A percentile compares a stretch with the other conserved stretches of the same genome.
These are phyloP conservation scores for Exophiala sp. DNA, from an alignment of 2,329 filamentous ascomycete species.

Conservation along the genomic window DNA sequence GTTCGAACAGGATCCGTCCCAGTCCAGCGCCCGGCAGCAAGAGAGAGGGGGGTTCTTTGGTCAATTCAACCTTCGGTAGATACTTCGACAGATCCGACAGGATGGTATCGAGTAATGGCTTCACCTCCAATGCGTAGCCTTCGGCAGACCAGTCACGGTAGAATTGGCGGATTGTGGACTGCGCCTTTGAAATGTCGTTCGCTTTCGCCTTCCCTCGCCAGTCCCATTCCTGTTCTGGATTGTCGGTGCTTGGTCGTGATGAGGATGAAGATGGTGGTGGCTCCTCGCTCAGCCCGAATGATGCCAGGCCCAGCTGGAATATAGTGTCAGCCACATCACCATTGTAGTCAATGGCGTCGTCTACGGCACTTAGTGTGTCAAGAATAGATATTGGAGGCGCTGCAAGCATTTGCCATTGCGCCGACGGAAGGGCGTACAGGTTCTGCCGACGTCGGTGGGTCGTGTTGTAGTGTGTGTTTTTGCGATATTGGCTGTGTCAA, in stretches of 20 bases:
- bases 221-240: slow-evolving; percentile 48
- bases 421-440: slow-evolving; percentile 82
- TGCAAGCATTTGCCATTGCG: slow-evolving; percentile 77
- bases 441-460: slow-evolving; percentile 86
- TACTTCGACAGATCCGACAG: slow-evolving; percentile 56
- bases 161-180: slow-evolving; percentile 86
- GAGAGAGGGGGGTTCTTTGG: slow-evolving; percentile 50
- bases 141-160: slow-evolving; percentile 90
- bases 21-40: slow-evolving; percentile 87
- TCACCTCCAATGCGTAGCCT: slow-evolving; percentile 61
- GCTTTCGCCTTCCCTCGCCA: slow-evolving; percentile 68
- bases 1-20: slow-evolving; percentile 80
- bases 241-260: slow-evolving; percentile 10
- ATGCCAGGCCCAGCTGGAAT: slow-evolving; percentile 56
- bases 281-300: slow-evolving; percentile 51
- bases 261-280: slow-evolving; percentile 29
- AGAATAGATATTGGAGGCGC: slow-evolving; percentile 76
- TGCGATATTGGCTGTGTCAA: slow-evolving; percentile 67
- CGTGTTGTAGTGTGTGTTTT: slow-evolving; percentile 77
- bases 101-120: slow-evolving; percentile 71
- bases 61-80: slow-evolving; percentile 29
- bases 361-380: slow-evolving; percentile 69
- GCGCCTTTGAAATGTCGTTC: slow-evolving; percentile 79
- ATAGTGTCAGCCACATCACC: slow-evolving; percentile 76
- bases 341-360: slow-evolving; percentile 84